Conservation (phyloP, 805 yeast species). For the Spathaspora hagerdaliae region DNA sequence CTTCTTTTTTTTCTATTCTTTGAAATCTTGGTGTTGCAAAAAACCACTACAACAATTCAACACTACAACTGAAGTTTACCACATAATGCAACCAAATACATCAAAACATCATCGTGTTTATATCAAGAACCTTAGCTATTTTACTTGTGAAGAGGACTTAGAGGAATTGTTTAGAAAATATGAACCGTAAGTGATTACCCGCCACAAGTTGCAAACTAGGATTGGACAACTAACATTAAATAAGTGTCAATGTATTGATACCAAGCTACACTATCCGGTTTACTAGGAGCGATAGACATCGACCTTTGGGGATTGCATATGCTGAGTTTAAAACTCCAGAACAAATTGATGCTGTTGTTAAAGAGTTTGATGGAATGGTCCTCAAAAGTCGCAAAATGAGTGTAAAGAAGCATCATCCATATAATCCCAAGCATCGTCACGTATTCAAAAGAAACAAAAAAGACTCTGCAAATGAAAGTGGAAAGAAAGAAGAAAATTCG, state of each 20-base stretch:
- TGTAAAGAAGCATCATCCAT: slow-evolving; percentile 42
- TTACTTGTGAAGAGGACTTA: slow-evolving; percentile 52
- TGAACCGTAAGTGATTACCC: slow-evolving; percentile 38
- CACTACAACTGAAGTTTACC: not conserved
- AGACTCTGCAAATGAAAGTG: not conserved
- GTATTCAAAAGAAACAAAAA: not conserved
- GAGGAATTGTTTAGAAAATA: slow-evolving; percentile 39
- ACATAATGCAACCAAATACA: not conserved
- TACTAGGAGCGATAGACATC: slow-evolving; percentile 33
- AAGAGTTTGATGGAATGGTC: slow-evolving; percentile 18
- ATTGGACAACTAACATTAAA: slow-evolving; percentile 2
- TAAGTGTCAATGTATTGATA: slow-evolving; percentile 38
- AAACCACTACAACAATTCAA: not conserved
- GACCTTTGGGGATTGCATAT: slow-evolving; percentile 53
- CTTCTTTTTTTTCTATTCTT: not conserved
- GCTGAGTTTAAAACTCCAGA: slow-evolving; percentile 30
- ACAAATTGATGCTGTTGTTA: slow-evolving; percentile 25
- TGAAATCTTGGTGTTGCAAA: slow-evolving; percentile 2
- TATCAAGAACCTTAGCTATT: slow-evolving; percentile 51
- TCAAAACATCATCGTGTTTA: slow-evolving; percentile 34
- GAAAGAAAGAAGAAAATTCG: not conserved
- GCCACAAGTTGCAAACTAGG: not conserved
- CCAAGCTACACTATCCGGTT: slow-evolving; percentile 54
- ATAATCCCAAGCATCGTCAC: slow-evolving; percentile 20
- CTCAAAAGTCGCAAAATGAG: slow-evolving; percentile 36